A percentile compares a stretch with the other conserved stretches of the same genome.
phyloP scores from a whole-genome alignment of 768 basidiomycete species.

The Russula abietina region DNA sequence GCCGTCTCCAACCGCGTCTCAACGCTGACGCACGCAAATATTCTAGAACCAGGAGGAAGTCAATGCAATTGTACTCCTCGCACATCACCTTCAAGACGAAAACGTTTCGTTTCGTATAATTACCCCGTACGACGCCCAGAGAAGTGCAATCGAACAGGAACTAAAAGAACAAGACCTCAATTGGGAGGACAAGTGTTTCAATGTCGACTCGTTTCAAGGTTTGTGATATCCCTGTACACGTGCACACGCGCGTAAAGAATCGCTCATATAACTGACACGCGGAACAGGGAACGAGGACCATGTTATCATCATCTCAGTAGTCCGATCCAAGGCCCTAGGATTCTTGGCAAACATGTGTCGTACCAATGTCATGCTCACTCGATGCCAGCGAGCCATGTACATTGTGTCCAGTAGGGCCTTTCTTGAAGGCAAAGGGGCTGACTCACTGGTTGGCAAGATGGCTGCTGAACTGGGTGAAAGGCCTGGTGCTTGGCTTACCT shows the following conservation, averaged over 20 bases:
- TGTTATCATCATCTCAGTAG: constrained; percentile 65
- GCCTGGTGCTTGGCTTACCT: constrained; percentile 34
- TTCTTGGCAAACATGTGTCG: constrained; percentile 61
- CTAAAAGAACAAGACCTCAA: constrained; percentile 46
- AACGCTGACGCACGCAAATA: background rate
- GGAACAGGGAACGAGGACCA: constrained; percentile 75
- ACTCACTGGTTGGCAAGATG: constrained; percentile 41
- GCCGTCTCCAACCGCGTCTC: background rate
- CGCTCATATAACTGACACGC: background rate
- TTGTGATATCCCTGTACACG: constrained; percentile 1
- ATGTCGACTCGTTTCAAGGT: constrained; percentile 82
- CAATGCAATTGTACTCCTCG: constrained; percentile 50
- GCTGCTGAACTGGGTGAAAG: constrained; percentile 31
- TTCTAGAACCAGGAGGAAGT: constrained; percentile 57
- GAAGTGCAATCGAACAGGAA: constrained; percentile 48
- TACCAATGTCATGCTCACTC: constrained; percentile 84
- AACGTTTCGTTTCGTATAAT: constrained; percentile 55
- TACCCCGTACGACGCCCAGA: constrained; percentile 77
- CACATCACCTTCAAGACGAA: constrained; percentile 47
- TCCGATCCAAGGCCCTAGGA: constrained; percentile 56
- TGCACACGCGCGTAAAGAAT: background rate
- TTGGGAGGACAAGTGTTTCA: constrained; percentile 69
- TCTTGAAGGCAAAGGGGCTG: constrained; percentile 46
- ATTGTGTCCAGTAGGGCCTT: constrained; percentile 62
- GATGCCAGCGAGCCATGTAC: constrained; percentile 74